Base-by-base conservation (phyloP, 805 yeast species). In the Pichia paraexigua region DNA sequence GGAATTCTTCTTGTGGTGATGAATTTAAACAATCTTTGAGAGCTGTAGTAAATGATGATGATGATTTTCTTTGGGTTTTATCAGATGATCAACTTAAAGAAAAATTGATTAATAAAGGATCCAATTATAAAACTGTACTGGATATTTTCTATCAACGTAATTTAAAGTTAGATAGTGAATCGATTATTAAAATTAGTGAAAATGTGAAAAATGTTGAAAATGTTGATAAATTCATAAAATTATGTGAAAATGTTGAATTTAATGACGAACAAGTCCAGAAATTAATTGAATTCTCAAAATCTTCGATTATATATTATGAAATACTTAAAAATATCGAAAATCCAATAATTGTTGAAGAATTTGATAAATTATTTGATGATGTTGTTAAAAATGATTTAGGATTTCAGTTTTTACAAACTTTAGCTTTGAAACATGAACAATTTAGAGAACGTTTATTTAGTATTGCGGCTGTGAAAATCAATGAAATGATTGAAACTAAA, bases 371-470 rank as follows among this genome's bases (percentile, higher is more conserved):
- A 28, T 21, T 49, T 43, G 37, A 21, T 10, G 7, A 10, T 2
- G 15, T 53, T 8, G 10, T 45, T 11, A 22, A 44, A 7, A 24
- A 41, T 3, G 13, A 27, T 3, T 41, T 21, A 15, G 56, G 58
- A 5, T 56, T 53, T 24, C 35, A 37, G 13, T 53, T 56, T 48
- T 52, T 52, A 21, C 54, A 52, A 37, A 42, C 35, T 27, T 43
- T 56, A 15, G 46, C 54, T 1, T 6, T 9, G 3, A 7, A 25
- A n/a, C 32, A 43, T 20, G 27, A 6, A 7, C 41, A 21, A 2
- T 39, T 53, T 18, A 43, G 20, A 8, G 32, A 40, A n/a, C 3
- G 12, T 7, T 30, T 56, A 17, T 41, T 43, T 17, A 24, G 21
- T 9, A 51, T 41, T 30, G 42, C 61, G 10, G 28, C 50, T 17